Evolutionary conservation across 139 green algal species (phyloP).

Genomic region (Penium margaritaceum): DNA sequence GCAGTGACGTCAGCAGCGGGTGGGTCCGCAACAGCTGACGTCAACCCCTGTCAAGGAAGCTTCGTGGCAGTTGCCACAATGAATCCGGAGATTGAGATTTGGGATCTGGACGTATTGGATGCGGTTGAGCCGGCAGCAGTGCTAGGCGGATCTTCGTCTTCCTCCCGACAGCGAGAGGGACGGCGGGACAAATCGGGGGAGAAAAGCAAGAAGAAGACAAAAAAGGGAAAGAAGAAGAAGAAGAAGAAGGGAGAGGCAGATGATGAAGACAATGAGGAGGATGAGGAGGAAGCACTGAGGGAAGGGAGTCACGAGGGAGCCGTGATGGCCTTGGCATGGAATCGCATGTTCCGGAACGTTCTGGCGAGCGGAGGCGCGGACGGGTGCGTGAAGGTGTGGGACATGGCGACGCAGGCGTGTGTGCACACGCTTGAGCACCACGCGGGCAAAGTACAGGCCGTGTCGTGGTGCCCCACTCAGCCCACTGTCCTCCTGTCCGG

Average conservation of each 20-base stretch:
- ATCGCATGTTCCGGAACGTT: conserved; percentile 76
- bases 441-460: conserved; percentile 80
- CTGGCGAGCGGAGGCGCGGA: conserved; percentile 79
- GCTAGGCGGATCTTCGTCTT: conserved; percentile 72
- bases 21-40: background rate
- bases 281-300: conserved; percentile 46
- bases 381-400: conserved; percentile 73
- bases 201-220: background rate
- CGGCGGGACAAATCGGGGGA: conserved; percentile 31
- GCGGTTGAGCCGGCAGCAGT: conserved; percentile 70
- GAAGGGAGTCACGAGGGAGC: conserved; percentile 78
- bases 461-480: conserved; percentile 86
- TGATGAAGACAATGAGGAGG: background rate
- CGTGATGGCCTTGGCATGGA: conserved; percentile 86
- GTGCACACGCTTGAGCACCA: conserved; percentile 81
- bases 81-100: conserved; percentile 91
- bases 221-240: background rate
- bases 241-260: background rate
- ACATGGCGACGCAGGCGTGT: conserved; percentile 45
- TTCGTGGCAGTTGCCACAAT: conserved; percentile 81
- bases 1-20: background rate
- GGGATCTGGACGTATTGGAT: conserved; percentile 85
- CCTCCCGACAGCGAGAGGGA: conserved; percentile 49
- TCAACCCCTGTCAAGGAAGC: too few species aligned
- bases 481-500: conserved; percentile 75